Base-by-base conservation (phyloP, 768 basidiomycete species). In the Serendipita indica region DNA sequence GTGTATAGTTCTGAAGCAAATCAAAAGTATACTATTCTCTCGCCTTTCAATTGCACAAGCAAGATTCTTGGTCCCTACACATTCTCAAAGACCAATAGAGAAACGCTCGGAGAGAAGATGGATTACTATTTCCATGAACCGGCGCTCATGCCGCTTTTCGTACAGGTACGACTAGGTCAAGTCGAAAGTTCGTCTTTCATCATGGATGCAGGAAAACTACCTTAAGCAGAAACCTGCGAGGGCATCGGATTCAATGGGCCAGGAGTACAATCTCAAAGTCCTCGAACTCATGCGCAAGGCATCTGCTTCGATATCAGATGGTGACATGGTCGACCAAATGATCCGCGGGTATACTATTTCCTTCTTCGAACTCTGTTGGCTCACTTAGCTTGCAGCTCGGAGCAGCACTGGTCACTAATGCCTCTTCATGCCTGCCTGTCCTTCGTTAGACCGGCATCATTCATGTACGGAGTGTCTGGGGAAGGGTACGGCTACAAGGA, bases 51-150 rank as follows among this genome's bases (percentile, higher is more conserved):
- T 60, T 80, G 98, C 60, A 86, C 86, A n/a, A 78, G 81, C 54
- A 91, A 87, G 69, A 76, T 99, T 60, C 76, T 93, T 3, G 90
- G 91, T 2, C 96, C 96, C 18, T 90, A 96, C 65, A 72, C 89
- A 62, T 98, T 96, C 70, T 87, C 89, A 1, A 66, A 75, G 33
- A 94, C 87, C 0, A 79, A 84, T 27, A 79, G 86, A 56, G 83
- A 90, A 68, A 83, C 88, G 0, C 73, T 98, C 2, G 81, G 78
- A 30, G 90, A 97, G 63, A 97, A 97, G 73, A 88, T 94, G 74
- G 94, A 97, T 57, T 69, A 89, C 61, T 99, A 98, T 70, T 99
- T 97, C 72, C 91, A 96, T 60, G 96, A 99, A 65, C 88, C 90
- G 67, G 81, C 86, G 1, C 91, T 97, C 64, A 79, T 98, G 49